phyloP scores from a whole-genome alignment of 495 filamentous ascomycete genomes.

The Penicillium manginii region DNA sequence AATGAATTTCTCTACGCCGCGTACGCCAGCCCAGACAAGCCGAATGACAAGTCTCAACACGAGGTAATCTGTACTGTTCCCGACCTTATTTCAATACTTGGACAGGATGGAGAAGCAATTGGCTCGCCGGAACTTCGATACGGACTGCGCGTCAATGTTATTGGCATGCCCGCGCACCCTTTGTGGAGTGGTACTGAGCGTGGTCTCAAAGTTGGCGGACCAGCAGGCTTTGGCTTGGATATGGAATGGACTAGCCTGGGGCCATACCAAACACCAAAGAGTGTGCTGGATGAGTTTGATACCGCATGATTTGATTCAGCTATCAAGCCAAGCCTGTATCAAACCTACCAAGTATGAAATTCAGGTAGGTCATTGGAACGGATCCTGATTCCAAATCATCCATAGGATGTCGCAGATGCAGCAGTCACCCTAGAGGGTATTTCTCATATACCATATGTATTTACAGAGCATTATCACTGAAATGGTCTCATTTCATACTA shows the following conservation, averaged over 20 bases:
- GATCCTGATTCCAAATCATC: no score
- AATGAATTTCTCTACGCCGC: conserved; percentile 64
- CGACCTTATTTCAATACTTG: conserved; percentile 38
- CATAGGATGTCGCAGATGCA: no score
- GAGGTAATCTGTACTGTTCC: conserved; percentile 37
- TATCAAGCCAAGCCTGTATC: no score
- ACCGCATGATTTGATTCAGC: no score
- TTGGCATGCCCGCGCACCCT: conserved; percentile 40
- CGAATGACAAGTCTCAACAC: conserved; percentile 23
- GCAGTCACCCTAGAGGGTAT: no score
- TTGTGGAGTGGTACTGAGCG: conserved; percentile 37
- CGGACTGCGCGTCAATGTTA: conserved; percentile 38
- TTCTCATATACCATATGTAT: no score
- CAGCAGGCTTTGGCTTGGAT: conserved; percentile 32
- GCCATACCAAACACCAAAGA: conserved; percentile 24
- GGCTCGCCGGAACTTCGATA: conserved; percentile 41
- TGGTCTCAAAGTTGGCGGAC: conserved; percentile 40
- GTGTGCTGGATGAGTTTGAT: conserved; percentile 31
- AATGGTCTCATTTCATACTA: no score
- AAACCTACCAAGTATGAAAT: no score
- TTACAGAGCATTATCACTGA: no score
- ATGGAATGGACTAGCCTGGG: conserved; percentile 30
- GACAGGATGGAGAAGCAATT: conserved; percentile 35
- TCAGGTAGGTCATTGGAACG: no score
- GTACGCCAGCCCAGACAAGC: conserved; percentile 16